Evolutionary conservation across 257 asterid species (phyloP).

Genomic region (Cynanchum wilfordii): DNA sequence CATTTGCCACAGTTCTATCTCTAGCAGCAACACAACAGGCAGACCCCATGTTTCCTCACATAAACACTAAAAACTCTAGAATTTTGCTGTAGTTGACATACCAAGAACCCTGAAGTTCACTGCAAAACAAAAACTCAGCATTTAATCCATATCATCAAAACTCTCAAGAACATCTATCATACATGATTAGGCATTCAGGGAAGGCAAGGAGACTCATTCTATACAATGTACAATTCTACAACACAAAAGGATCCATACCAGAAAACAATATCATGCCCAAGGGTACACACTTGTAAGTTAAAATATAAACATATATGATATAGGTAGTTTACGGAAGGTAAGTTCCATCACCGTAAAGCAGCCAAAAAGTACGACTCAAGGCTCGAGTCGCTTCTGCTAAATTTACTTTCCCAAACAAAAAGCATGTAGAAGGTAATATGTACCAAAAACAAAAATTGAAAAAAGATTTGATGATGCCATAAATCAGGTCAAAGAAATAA

Average conservation of each 20-base stretch:
- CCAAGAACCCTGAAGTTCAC: conserved; percentile 13
- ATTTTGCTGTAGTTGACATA: conserved; percentile 11
- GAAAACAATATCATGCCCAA: background rate
- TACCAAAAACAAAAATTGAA: background rate
- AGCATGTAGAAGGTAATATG: background rate
- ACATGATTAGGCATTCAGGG: too few relatives aligned
- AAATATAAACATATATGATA: background rate
- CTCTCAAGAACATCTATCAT: background rate
- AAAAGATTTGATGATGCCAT: background rate
- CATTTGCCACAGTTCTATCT: conserved; percentile 58
- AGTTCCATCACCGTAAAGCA: background rate
- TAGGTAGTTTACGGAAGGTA: background rate
- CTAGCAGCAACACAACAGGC: conserved; percentile 95
- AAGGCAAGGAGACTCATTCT: background rate
- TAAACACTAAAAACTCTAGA: conserved; percentile 14
- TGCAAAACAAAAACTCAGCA: background rate
- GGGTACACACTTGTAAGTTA: too few relatives aligned
- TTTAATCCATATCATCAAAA: background rate
- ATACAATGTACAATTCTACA: background rate
- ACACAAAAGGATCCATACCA: background rate
- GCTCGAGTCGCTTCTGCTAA: background rate
- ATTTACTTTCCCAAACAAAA: background rate
- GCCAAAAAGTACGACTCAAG: background rate
- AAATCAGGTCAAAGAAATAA: background rate
- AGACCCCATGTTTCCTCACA: conserved; percentile 78